phyloP scores from a whole-genome alignment of 139 green algal species.

The Yamagishiella unicocca region DNA sequence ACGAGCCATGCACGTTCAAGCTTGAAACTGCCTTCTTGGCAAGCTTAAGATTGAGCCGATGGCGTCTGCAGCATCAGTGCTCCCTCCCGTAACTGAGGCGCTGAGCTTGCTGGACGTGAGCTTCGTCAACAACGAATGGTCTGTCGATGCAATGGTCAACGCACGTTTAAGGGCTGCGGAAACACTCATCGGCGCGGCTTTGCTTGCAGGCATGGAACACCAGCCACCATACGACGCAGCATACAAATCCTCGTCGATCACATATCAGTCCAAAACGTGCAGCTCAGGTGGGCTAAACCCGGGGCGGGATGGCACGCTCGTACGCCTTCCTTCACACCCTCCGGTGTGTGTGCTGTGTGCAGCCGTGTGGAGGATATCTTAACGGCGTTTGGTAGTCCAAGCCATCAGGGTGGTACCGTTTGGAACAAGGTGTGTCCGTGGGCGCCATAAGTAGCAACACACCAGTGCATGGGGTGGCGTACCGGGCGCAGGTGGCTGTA shows the following conservation, averaged over 20 bases:
- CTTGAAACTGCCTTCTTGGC: not conserved
- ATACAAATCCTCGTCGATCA: slow-evolving; percentile 63
- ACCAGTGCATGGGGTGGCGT: not conserved
- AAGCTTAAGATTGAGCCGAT: not conserved
- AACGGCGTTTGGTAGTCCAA: slow-evolving; percentile 53
- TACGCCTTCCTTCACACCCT: no score
- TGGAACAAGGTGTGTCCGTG: slow-evolving; percentile 54
- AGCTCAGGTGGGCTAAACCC: slow-evolving; percentile 43
- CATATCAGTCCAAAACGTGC: slow-evolving; percentile 50
- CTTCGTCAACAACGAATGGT: slow-evolving; percentile 59
- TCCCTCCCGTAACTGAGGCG: slow-evolving; percentile 55
- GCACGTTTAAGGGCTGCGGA: not conserved
- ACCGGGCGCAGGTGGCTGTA: not conserved
- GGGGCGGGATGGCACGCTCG: no score
- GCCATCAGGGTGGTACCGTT: slow-evolving; percentile 55
- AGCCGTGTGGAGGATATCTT: slow-evolving; percentile 64
- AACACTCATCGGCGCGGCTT: no score
- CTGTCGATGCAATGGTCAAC: not conserved
- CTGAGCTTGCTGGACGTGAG: slow-evolving; percentile 46
- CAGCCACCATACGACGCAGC: slow-evolving; percentile 43
- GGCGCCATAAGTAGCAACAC: not conserved
- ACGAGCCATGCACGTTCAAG: no score
- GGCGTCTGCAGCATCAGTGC: not conserved
- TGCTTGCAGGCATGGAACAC: slow-evolving; percentile 49
- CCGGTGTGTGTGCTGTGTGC: not conserved